Conservation (phyloP, 1,284 basidiomycete genomes). For the Cutaneotrichosporon cavernicola region DNA sequence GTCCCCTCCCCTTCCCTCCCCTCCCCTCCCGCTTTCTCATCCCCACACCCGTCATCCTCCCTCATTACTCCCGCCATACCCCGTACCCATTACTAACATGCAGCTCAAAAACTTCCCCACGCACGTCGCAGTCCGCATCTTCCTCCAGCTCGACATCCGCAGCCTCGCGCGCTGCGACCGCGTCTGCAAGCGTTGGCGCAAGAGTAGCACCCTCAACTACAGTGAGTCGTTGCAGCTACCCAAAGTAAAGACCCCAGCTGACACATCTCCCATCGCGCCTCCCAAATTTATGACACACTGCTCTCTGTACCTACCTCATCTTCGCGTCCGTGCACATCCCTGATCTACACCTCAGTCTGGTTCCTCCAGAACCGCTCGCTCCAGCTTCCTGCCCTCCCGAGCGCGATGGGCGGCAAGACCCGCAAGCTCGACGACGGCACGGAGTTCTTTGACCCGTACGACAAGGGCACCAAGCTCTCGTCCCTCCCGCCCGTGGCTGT, state of each 20-base stretch:
- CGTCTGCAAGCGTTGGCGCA: slow-evolving; percentile 79
- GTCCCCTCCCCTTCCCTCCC: no score
- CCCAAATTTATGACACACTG: neutral
- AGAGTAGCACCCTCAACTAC: slow-evolving; percentile 84
- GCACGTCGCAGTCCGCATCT: slow-evolving; percentile 73
- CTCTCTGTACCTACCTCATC: neutral
- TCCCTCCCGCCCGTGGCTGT: slow-evolving; percentile 56
- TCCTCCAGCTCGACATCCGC: slow-evolving; percentile 63
- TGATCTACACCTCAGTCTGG: slow-evolving; percentile 64
- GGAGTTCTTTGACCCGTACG: slow-evolving; percentile 53
- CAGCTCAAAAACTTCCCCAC: slow-evolving; percentile 69
- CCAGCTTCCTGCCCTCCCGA: slow-evolving; percentile 53
- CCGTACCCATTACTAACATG: slow-evolving; percentile 9
- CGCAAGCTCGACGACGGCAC: slow-evolving; percentile 51
- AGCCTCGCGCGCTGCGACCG: slow-evolving; percentile 72
- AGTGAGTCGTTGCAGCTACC: slow-evolving; percentile 57
- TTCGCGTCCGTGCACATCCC: neutral
- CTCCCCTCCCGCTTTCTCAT: no score
- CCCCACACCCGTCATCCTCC: neutral
- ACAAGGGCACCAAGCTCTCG: slow-evolving; percentile 54
- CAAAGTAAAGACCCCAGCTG: neutral
- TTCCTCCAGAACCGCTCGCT: slow-evolving; percentile 65
- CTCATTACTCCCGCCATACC: neutral
- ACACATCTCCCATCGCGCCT: neutral
- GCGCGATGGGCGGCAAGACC: slow-evolving; percentile 43